Evolutionary conservation across 2,329 filamentous ascomycete species (phyloP), one percentile per base, ranked within the genome.

Genomic region (Achaetomium macrosporum): DNA sequence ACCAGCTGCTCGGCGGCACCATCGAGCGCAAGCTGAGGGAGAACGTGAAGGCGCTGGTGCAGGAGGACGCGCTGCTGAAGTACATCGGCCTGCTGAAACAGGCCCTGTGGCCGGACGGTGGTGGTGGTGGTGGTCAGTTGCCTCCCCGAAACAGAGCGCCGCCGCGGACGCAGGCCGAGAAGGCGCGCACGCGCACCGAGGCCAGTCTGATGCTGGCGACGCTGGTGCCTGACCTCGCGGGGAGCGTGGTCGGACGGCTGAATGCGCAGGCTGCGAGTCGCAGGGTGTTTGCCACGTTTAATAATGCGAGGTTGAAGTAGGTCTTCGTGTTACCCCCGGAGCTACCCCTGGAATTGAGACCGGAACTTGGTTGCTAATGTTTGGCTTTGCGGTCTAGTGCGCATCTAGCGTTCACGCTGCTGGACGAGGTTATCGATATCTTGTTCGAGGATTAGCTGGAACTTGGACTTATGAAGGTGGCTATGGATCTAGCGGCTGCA

Each of bases 11-110:
- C 1, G 93, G 93, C 13, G 92, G 93, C 19, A 97, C 93, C 0
- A 95, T 99, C 57, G 93, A 99, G 71, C 85, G 91, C 55, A 96
- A 96, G 69, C 87, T 97, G 30, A 84, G 93, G 17, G 93, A 99
- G 55, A 87, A 84, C 50, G 85, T 90, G 40, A 85, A 83, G 59
- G 75, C 79, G 41, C 73, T 95, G 1, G 73, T 89, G 0, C 83
- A 88, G 54, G 91, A 96, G 59, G 87, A 93, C 17, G 84, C 84
- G 3, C 71, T 97, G 10, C 74, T 92, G 40, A 82, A 79, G 52
- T 95, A 93, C 65, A 76, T 97, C 33, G 76, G 79, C 20, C 71
- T 89, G 51, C 69, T 92, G n/a, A 85, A 81, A 59, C 84, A 88
- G 49, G 82, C 73, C 10, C 81, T 97, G 76, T 97, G 91, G 90